A percentile compares a stretch with the other conserved stretches of the same genome.
These are phyloP conservation scores for Exophiala lecanii-corni DNA, from an alignment of 2,329 filamentous ascomycete species.

Conservation along the genomic window DNA sequence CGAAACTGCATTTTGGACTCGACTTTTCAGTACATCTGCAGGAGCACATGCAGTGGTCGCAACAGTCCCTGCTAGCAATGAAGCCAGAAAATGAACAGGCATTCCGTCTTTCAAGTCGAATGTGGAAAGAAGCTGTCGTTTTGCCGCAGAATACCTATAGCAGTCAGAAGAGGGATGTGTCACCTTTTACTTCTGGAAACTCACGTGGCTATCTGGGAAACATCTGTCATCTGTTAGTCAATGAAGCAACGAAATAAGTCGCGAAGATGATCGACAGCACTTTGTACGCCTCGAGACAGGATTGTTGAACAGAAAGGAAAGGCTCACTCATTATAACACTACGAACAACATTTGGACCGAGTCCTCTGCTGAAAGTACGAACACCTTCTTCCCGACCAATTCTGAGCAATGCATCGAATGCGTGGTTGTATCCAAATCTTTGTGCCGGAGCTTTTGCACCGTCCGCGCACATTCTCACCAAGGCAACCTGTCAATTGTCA, in stretches of 20 bases:
- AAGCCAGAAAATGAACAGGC: slow-evolving; percentile 18
- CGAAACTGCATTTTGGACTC: slow-evolving; percentile 17
- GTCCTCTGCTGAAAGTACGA: slow-evolving; percentile 15
- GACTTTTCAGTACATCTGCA: slow-evolving; percentile 19
- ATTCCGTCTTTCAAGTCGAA: slow-evolving; percentile 16
- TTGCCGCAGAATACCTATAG: slow-evolving; percentile 19
- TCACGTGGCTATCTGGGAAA: slow-evolving; percentile 20
- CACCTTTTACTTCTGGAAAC: too few relatives aligned
- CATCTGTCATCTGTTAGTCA: slow-evolving; percentile 10
- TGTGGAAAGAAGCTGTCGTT: slow-evolving; percentile 14
- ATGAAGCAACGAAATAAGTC: not conserved
- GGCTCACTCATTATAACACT: slow-evolving; percentile 20
- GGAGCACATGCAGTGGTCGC: slow-evolving; percentile 20
- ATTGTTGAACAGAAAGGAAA: too few relatives aligned
- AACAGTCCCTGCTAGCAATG: slow-evolving; percentile 17
- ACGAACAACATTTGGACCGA: slow-evolving; percentile 17
- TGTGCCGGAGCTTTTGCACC: slow-evolving; percentile 15
- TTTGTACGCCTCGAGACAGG: too few relatives aligned
- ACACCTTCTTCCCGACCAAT: slow-evolving; percentile 19
- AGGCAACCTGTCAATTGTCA: slow-evolving; percentile 13
- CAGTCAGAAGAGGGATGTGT: too few relatives aligned
- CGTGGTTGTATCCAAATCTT: slow-evolving; percentile 17
- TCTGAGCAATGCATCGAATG: slow-evolving; percentile 14
- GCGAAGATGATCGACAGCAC: too few relatives aligned
- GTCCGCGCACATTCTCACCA: slow-evolving; percentile 20